Evolutionary conservation across 257 asterid species (phyloP).

Genomic region (Eustoma russellianum): DNA sequence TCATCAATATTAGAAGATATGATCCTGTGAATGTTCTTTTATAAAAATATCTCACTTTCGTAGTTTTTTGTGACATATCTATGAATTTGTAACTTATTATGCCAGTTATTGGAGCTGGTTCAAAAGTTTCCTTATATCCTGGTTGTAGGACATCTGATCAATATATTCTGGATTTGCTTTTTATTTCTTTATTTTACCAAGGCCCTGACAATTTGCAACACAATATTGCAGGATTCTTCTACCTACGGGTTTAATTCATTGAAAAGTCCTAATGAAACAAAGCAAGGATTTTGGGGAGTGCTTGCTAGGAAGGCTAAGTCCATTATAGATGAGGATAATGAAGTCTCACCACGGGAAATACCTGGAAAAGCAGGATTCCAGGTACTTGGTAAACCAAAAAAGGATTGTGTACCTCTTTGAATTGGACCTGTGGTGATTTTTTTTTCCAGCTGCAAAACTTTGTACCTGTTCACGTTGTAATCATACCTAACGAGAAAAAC

Average conservation of each 20-base stretch:
- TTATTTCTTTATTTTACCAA: background rate
- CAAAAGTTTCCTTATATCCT: background rate
- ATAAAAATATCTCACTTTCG: background rate
- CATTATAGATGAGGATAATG: conserved; percentile 71
- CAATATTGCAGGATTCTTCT: conserved; percentile 44
- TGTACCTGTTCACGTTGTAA: too few species aligned
- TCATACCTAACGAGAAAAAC: too few species aligned
- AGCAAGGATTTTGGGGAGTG: conserved; percentile 87
- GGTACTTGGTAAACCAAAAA: conserved; percentile 41
- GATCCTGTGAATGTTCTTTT: background rate
- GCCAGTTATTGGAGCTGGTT: background rate
- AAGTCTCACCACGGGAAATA: conserved; percentile 30
- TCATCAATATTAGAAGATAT: too few species aligned
- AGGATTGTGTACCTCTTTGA: conserved; percentile 40
- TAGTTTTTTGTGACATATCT: too few species aligned
- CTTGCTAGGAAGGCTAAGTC: conserved; percentile 86
- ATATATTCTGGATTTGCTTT: background rate
- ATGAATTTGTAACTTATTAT: background rate
- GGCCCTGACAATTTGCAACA: conserved; percentile 12
- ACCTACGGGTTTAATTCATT: conserved; percentile 45
- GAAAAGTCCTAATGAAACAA: conserved; percentile 50
- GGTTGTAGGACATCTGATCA: background rate
- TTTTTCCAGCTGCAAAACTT: background rate
- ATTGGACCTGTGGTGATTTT: conserved; percentile 1
- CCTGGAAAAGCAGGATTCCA: conserved; percentile 29